Percentiles rank a stretch among this genome's conserved stretches.
These are phyloP conservation scores for Diospyros lotus DNA, from an alignment of 148 eudicot genomes.

Conservation along the genomic window DNA sequence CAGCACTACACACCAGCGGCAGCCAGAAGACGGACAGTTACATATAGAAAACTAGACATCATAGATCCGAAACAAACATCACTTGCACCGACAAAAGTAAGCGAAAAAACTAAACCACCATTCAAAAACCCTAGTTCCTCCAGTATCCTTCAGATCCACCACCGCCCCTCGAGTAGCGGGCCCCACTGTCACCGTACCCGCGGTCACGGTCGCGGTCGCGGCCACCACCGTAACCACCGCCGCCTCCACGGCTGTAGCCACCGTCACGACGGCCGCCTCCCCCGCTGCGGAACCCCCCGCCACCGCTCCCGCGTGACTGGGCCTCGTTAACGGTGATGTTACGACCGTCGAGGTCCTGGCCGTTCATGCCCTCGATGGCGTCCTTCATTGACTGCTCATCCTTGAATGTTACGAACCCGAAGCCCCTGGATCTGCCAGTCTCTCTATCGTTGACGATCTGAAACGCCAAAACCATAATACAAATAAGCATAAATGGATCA, in stretches of 20 bases:
- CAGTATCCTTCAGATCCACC: conserved; percentile 47
- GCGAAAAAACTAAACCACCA: neutral
- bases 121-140: conserved; percentile 31
- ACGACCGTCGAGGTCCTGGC: conserved; percentile 31
- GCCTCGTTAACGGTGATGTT: conserved; percentile 43
- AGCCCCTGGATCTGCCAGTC: conserved; percentile 51
- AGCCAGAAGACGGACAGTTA: no score
- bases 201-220: conserved; percentile 16
- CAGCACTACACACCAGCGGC: no score
- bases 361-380: conserved; percentile 46
- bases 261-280: conserved; percentile 21
- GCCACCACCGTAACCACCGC: conserved; percentile 25
- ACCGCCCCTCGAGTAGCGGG: conserved; percentile 14
- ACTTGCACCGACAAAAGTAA: neutral
- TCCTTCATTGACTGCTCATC: conserved; percentile 40
- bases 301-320: conserved; percentile 31
- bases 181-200: conserved; percentile 21
- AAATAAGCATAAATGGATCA: neutral
- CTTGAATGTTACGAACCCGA: conserved; percentile 45
- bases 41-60: no score
- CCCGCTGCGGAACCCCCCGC: conserved; percentile 32
- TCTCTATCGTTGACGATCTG: conserved; percentile 47
- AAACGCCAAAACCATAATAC: neutral
- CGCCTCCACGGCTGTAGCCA: conserved; percentile 27
- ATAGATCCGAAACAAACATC: neutral